Evolutionary conservation across 2,329 filamentous ascomycete genomes (phyloP).

Genomic region (Aureobasidium uvarum): DNA sequence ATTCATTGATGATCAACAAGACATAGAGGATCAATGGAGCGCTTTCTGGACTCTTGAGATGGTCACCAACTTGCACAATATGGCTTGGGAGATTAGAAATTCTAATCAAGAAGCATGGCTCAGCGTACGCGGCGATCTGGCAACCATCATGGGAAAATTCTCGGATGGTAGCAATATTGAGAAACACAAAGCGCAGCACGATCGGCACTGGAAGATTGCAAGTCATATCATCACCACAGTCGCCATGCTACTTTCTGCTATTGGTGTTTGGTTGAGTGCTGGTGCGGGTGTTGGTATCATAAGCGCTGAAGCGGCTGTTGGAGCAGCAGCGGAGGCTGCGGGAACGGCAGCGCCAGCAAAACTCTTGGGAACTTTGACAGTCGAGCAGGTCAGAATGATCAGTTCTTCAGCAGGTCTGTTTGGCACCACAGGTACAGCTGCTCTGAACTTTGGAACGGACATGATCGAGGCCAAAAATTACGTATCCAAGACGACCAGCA

Average conservation of each 20-base stretch:
- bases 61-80: background rate
- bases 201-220: background rate
- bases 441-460: background rate
- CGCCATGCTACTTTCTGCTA: background rate
- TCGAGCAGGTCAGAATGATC: too few species aligned
- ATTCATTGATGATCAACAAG: background rate
- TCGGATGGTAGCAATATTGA: background rate
- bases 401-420: background rate
- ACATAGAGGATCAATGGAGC: background rate
- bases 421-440: background rate
- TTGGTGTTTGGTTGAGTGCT: background rate
- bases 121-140: background rate
- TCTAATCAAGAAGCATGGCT: background rate
- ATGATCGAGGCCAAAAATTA: background rate
- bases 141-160: background rate
- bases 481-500: background rate
- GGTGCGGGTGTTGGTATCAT: too few species aligned
- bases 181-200: background rate
- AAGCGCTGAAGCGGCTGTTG: too few species aligned
- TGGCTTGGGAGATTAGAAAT: background rate
- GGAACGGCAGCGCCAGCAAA: too few species aligned
- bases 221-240: background rate
- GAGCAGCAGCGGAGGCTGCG: too few species aligned
- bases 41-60: conserved; percentile 5
- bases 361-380: too few species aligned